Evolutionary conservation across 164 flowering plant species (phyloP).

Genomic region (Macadamia tetraphylla): DNA sequence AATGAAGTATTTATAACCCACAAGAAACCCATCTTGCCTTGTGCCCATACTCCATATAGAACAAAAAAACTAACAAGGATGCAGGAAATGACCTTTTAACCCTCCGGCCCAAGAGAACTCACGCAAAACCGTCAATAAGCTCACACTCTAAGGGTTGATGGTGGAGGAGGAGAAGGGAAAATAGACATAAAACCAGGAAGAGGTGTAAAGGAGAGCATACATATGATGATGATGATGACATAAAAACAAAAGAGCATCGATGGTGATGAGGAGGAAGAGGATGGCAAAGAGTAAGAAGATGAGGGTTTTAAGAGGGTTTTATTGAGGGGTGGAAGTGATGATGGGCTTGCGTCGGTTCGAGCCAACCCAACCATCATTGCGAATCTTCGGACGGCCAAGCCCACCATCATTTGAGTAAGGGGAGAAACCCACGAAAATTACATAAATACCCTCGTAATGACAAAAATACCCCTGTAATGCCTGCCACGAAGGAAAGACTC

Average conservation of each 20-base stretch:
- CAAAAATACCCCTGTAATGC: conserved; percentile 7
- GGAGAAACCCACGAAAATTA: neutral
- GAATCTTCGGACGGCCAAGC: conserved; percentile 77
- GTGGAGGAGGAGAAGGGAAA: no score
- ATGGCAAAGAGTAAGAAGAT: no score
- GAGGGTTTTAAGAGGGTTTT: conserved; percentile 11
- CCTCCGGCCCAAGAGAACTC: neutral
- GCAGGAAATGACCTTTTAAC: conserved; percentile 7
- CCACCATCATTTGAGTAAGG: conserved; percentile 48
- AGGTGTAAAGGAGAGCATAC: neutral
- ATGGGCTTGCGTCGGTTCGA: conserved; percentile 46
- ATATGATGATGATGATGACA: neutral
- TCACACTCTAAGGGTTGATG: no score
- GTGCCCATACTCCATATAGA: no score
- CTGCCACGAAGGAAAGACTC: neutral
- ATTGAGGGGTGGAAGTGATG: conserved; percentile 31
- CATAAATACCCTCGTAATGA: conserved; percentile 15
- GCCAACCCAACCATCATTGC: conserved; percentile 89
- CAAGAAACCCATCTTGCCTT: no score
- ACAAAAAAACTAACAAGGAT: no score
- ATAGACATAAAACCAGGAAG: neutral
- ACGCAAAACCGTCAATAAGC: neutral
- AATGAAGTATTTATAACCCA: no score
- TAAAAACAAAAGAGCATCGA: conserved; percentile 46
- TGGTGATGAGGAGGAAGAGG: conserved; percentile 14